Evolutionary conservation across 1,284 basidiomycete species (phyloP).

Genomic region (Papiliotrema flavescens): DNA sequence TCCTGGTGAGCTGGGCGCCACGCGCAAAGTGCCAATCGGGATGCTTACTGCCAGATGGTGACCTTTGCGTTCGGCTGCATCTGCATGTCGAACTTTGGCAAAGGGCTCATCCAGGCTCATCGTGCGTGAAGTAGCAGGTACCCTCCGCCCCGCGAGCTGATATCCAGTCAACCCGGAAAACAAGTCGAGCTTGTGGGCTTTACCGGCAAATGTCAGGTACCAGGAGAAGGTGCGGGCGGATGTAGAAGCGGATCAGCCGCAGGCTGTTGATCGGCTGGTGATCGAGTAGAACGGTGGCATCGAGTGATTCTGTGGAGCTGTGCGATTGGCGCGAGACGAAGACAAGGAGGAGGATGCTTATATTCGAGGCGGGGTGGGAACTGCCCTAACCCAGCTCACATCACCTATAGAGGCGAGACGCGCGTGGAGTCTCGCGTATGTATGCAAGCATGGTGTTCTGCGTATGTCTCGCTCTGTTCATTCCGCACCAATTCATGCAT

Average conservation of each 20-base stretch:
- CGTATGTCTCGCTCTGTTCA: not conserved
- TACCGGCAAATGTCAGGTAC: conserved; percentile 6
- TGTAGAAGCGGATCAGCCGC: not conserved
- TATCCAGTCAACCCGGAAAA: conserved; percentile 28
- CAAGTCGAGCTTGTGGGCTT: conserved; percentile 23
- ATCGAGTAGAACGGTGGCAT: conserved; percentile 10
- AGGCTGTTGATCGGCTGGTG: conserved; percentile 7
- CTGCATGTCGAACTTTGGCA: conserved; percentile 37
- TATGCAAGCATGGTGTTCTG: not conserved
- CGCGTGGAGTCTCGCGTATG: not conserved
- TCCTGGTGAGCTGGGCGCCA: conserved; percentile 15
- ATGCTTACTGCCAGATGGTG: conserved; percentile 3
- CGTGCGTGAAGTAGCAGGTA: conserved; percentile 8
- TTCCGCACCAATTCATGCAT: too few relatives aligned
- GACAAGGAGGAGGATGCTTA: not conserved
- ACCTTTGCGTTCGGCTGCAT: conserved; percentile 31
- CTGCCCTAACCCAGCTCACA: not conserved
- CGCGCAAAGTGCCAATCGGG: not conserved
- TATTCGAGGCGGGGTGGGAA: not conserved
- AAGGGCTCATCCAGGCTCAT: conserved; percentile 29
- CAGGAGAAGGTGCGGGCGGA: conserved; percentile 12
- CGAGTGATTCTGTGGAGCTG: not conserved
- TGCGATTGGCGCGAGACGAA: not conserved
- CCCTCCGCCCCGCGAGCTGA: not conserved
- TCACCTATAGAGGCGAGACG: not conserved